phyloP scores from a whole-genome alignment of 2,329 filamentous ascomycete species.

The Ophiostoma sp. region DNA sequence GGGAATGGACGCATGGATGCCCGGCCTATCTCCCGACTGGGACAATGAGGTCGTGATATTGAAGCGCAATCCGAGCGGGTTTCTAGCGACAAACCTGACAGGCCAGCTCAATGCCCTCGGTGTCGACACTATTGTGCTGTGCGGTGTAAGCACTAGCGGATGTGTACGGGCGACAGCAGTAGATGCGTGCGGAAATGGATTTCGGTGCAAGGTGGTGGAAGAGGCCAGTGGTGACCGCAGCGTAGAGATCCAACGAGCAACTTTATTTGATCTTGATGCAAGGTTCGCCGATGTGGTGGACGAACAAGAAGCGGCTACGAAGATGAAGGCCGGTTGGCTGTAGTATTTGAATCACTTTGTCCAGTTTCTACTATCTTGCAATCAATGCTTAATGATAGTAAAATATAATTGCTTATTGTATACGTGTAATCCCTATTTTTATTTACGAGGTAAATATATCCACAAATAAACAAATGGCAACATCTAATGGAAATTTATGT shows the following conservation, averaged over 20 bases:
- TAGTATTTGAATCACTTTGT: neutral
- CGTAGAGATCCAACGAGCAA: conserved; percentile 40
- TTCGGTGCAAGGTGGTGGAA: conserved; percentile 42
- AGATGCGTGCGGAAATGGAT: conserved; percentile 42
- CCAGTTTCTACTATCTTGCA: neutral
- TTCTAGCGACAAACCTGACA: conserved; percentile 42
- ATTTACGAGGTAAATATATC: too few relatives aligned
- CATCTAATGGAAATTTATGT: too few relatives aligned
- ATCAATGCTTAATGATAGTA: too few relatives aligned
- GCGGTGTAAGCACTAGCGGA: conserved; percentile 44
- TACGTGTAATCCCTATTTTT: too few relatives aligned
- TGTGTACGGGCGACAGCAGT: conserved; percentile 41
- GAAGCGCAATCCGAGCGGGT: conserved; percentile 42
- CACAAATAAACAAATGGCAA: too few relatives aligned
- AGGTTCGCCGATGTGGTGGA: conserved; percentile 43
- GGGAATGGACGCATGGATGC: conserved; percentile 37
- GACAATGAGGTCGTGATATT: conserved; percentile 35
- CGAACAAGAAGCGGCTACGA: conserved; percentile 38
- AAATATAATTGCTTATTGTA: neutral
- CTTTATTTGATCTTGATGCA: conserved; percentile 42
- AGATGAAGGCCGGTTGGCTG: conserved; percentile 36
- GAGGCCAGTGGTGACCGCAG: conserved; percentile 41
- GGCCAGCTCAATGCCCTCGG: conserved; percentile 36
- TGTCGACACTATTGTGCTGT: conserved; percentile 42
- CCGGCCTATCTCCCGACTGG: conserved; percentile 35